Evolutionary conservation across 306 rosid species (phyloP).

Genomic region (Arachis stenosperma): DNA sequence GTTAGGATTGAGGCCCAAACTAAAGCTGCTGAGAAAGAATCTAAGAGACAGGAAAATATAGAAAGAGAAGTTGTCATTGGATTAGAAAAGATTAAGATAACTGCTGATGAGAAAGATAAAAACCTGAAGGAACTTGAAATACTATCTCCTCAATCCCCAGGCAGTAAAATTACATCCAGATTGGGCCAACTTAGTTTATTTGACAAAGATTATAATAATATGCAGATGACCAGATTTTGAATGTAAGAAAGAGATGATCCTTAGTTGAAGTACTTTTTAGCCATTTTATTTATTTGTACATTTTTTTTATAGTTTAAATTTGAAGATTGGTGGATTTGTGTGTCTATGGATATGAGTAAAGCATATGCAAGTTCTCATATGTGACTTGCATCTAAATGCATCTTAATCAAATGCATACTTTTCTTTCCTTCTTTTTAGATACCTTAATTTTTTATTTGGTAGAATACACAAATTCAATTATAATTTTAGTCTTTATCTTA

Average conservation of each 20-base stretch:
- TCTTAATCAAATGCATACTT: slow-evolving; percentile 3
- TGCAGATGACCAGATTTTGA: slow-evolving; percentile 41
- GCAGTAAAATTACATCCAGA: background rate
- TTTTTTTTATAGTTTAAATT: too few relatives aligned
- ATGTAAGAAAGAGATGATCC: slow-evolving; percentile 58
- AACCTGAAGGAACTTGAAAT: slow-evolving; percentile 57
- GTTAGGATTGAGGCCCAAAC: slow-evolving; percentile 64
- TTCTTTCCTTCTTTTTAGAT: too few relatives aligned
- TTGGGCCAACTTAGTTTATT: slow-evolving; percentile 61
- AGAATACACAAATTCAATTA: too few relatives aligned
- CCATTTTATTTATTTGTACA: too few relatives aligned
- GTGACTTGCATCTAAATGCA: background rate
- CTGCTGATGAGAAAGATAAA: slow-evolving; percentile 46
- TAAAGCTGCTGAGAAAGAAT: slow-evolving; percentile 53
- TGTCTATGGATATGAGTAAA: too few relatives aligned
- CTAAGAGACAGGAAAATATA: slow-evolving; percentile 49
- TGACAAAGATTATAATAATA: slow-evolving; percentile 50
- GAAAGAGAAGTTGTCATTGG: slow-evolving; percentile 67
- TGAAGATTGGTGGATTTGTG: too few relatives aligned
- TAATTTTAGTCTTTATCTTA: too few relatives aligned
- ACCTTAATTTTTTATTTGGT: too few relatives aligned
- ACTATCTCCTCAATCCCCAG: slow-evolving; percentile 4
- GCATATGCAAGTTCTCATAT: too few relatives aligned
- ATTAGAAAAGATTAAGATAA: slow-evolving; percentile 60
- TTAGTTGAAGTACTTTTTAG: background rate